These are phyloP conservation scores for Mycena capillaripes DNA, from an alignment of 768 basidiomycete genomes.

Conservation along the genomic window DNA sequence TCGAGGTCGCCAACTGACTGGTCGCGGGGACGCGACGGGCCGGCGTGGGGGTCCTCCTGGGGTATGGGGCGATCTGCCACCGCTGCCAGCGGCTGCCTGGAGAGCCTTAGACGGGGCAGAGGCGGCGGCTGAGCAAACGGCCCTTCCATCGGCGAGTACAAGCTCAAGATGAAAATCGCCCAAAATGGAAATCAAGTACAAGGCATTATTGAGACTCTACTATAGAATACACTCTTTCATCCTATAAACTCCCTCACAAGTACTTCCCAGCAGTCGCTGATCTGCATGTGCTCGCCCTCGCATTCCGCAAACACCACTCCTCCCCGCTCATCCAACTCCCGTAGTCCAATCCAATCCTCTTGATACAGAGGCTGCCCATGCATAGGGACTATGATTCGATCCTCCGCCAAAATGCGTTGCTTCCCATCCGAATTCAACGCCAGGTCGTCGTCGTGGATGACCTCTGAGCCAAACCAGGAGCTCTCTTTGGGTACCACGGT, in stretches of 20 bases:
- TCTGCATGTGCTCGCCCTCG: conserved; percentile 82
- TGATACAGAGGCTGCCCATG: conserved; percentile 76
- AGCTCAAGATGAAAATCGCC: conserved; percentile 24
- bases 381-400: conserved; percentile 73
- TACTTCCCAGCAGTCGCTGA: conserved; percentile 73
- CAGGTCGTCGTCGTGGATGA: conserved; percentile 50
- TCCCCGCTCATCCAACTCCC: conserved; percentile 75
- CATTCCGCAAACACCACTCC: conserved; percentile 73
- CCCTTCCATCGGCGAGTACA: conserved; percentile 45
- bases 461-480: conserved; percentile 88
- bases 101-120: conserved; percentile 53
- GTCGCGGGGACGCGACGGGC: conserved; percentile 54
- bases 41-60: conserved; percentile 42
- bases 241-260: conserved; percentile 57
- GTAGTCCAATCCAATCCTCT: conserved; percentile 88
- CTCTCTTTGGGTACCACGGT: conserved; percentile 90
- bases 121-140: conserved; percentile 35
- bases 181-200: conserved; percentile 23
- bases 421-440: neutral
- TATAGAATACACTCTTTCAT: conserved; percentile 43
- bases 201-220: neutral
- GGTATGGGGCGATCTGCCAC: conserved; percentile 44
- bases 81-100: conserved; percentile 44
- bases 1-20: conserved; percentile 46
- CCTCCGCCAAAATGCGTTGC: conserved; percentile 23